Conservation (phyloP, 192 early-diverging fungal species). For the Dimargaris xerosporica region DNA sequence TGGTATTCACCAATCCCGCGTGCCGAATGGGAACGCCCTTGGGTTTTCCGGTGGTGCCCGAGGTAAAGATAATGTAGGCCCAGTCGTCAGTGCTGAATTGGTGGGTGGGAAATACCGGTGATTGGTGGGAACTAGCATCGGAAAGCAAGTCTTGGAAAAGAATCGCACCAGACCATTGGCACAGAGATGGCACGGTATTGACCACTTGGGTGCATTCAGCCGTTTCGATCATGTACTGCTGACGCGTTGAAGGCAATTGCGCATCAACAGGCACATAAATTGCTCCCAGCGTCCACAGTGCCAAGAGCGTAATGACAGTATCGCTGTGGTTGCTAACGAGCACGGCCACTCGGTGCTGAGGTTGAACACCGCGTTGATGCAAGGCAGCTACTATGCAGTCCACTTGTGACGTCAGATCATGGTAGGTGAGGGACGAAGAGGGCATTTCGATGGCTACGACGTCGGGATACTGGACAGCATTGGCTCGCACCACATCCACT, state of each 20-base stretch:
- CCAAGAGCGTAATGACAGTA: not conserved
- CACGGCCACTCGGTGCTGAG: not conserved
- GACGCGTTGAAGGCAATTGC: not conserved
- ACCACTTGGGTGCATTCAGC: not conserved
- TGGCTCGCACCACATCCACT: too few species aligned
- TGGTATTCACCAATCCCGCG: not conserved
- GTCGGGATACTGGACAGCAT: too few species aligned
- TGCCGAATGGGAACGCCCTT: constrained; percentile 4
- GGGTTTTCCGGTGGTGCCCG: constrained; percentile 11
- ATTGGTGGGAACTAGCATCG: not conserved
- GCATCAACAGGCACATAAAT: constrained; percentile 3
- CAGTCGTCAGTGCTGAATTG: not conserved
- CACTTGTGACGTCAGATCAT: too few species aligned
- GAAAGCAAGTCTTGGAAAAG: not conserved
- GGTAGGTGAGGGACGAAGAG: too few species aligned
- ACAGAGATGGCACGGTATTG: not conserved
- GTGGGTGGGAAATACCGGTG: too few species aligned
- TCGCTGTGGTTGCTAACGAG: not conserved
- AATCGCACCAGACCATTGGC: not conserved
- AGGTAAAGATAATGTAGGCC: constrained; percentile 8
- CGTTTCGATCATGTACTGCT: not conserved
- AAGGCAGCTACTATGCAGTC: not conserved
- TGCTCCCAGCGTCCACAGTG: not conserved
- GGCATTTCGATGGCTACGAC: too few species aligned
- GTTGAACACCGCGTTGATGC: not conserved